Conservation (phyloP, 441 rosid genomes). For the Melastoma candidum region DNA sequence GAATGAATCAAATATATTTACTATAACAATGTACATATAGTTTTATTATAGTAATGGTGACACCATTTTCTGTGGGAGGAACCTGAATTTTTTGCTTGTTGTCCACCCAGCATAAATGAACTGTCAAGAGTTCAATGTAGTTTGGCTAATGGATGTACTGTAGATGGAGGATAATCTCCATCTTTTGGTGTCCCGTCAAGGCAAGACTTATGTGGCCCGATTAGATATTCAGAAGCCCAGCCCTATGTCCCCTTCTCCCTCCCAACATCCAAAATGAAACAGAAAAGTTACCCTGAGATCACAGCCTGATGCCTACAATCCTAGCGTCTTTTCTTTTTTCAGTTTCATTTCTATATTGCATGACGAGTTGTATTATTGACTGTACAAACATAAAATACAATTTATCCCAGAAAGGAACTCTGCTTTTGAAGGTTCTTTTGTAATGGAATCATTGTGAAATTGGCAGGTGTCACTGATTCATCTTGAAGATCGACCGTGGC, state of each 20-base stretch:
- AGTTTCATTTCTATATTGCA: not conserved
- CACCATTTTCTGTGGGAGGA: not conserved
- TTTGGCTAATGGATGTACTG: no score
- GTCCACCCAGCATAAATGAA: not conserved
- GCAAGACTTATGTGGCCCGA: not conserved
- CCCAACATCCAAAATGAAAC: no score
- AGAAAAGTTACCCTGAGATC: not conserved
- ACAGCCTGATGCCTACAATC: not conserved
- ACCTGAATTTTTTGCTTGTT: not conserved
- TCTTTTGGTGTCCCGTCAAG: no score
- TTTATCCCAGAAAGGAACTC: no score
- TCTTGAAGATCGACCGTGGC: conserved; percentile 82
- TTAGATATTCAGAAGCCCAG: not conserved
- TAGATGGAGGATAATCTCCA: no score
- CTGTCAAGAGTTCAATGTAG: no score
- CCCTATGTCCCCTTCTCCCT: not conserved
- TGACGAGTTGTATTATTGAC: no score
- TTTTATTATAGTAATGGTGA: not conserved
- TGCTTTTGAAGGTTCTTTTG: no score
- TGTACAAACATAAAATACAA: no score
- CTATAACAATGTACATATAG: no score
- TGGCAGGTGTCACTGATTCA: conserved; percentile 76
- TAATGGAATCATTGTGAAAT: not conserved
- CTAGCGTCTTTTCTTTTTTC: not conserved
- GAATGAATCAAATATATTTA: no score